Conservation (phyloP, 352 stramenopile species). For the Pythium plurisporium region DNA sequence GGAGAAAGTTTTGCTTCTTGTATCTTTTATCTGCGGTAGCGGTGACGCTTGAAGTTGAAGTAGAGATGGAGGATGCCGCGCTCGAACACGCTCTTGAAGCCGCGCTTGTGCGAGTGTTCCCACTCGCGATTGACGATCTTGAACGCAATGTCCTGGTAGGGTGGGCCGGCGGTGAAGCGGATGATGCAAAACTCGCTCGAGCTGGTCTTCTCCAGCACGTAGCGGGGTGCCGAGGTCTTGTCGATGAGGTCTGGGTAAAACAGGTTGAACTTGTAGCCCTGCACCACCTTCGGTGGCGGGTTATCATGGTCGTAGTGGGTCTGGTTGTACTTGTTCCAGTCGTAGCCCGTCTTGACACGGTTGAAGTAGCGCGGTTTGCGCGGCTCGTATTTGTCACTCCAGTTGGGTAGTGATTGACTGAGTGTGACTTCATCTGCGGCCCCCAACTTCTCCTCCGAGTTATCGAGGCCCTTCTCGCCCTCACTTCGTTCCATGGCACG, state of each 20-base stretch:
- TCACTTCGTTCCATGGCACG: conserved; percentile 61
- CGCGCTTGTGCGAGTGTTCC: conserved; percentile 95
- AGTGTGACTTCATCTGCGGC: conserved; percentile 90
- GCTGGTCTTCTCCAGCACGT: conserved; percentile 92
- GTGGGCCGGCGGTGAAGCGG: conserved; percentile 95
- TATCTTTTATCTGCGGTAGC: conserved; percentile 90
- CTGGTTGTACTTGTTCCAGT: conserved; percentile 99
- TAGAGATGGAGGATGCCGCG: conserved; percentile 97
- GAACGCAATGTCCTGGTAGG: conserved; percentile 99
- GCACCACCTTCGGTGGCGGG: conserved; percentile 98
- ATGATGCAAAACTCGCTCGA: conserved; percentile 97
- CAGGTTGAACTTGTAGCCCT: conserved; percentile 99
- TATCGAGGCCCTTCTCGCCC: conserved; percentile 56
- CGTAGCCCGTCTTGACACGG: conserved; percentile 98
- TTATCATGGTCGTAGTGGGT: conserved; percentile 99
- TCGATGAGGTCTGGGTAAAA: conserved; percentile 99
- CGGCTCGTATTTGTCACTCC: conserved; percentile 97
- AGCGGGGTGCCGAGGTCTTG: conserved; percentile 93
- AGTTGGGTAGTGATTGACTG: conserved; percentile 56
- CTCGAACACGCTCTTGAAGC: conserved; percentile 98
- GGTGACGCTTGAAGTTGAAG: conserved; percentile 99
- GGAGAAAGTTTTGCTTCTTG: neutral
- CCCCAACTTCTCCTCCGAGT: conserved; percentile 76
- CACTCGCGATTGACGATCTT: conserved; percentile 99
- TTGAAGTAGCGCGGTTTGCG: conserved; percentile 99